Conservation (phyloP, 306 rosid species). For the Carpinus fangiana region DNA sequence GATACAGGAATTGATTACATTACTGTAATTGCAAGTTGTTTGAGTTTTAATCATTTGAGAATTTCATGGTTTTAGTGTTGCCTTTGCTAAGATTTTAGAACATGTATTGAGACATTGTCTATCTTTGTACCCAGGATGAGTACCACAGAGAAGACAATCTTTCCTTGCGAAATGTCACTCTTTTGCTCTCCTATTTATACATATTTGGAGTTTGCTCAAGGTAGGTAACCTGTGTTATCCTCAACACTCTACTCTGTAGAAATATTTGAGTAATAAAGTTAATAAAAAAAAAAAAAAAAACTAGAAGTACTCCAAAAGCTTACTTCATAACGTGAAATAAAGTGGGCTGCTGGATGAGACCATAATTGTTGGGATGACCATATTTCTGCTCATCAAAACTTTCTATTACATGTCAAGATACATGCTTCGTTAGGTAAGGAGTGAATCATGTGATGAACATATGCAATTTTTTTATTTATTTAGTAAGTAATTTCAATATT, state of each 20-base stretch:
- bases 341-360: background rate
- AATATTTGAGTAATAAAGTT: background rate
- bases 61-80: background rate
- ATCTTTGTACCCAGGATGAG: constrained; percentile 58
- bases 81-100: background rate
- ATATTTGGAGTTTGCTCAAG: constrained; percentile 86
- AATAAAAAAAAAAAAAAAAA: background rate
- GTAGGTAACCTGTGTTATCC: constrained; percentile 35
- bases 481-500: too few relatives aligned
- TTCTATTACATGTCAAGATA: background rate
- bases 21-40: constrained; percentile 4
- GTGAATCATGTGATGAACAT: background rate
- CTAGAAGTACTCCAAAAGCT: background rate
- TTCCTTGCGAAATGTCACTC: constrained; percentile 81
- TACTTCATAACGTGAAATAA: background rate
- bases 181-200: constrained; percentile 74
- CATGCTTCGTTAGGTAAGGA: background rate
- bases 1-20: constrained; percentile 14
- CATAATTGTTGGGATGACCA: background rate
- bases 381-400: constrained; percentile 1
- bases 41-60: background rate
- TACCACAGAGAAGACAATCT: constrained; percentile 75
- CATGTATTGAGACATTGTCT: constrained; percentile 1
- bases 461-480: background rate
- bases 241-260: constrained; percentile 5